These are phyloP conservation scores for Diaporthe ampelina DNA, from an alignment of 2,329 filamentous ascomycete genomes.

Conservation along the genomic window DNA sequence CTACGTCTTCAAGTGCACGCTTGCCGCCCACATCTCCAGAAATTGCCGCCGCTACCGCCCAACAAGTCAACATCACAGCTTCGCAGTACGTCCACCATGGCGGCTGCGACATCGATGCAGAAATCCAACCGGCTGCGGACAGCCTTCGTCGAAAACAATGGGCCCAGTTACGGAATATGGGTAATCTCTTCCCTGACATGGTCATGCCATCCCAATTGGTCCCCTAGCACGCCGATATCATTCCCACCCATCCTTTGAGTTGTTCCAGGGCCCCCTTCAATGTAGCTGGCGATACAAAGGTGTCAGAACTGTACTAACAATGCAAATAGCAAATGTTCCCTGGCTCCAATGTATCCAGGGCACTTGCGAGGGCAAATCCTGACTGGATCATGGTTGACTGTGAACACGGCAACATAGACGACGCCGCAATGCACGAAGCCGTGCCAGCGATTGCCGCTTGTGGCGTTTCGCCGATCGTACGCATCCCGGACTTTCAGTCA, in stretches of 20 bases:
- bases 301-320: slow-evolving; percentile 1
- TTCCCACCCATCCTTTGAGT: background rate
- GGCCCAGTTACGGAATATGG: slow-evolving; percentile 70
- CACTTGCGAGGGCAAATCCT: slow-evolving; percentile 72
- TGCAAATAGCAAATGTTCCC: slow-evolving; percentile 68
- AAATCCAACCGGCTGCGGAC: slow-evolving; percentile 63
- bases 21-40: background rate
- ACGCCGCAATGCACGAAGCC: slow-evolving; percentile 70
- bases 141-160: slow-evolving; percentile 61
- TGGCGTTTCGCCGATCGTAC: slow-evolving; percentile 68
- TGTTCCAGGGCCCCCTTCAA: background rate
- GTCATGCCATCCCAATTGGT: too few species aligned
- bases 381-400: slow-evolving; percentile 77
- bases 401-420: slow-evolving; percentile 70
- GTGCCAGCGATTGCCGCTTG: slow-evolving; percentile 69
- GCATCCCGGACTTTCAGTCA: slow-evolving; percentile 69
- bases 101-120: slow-evolving; percentile 54
- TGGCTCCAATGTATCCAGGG: slow-evolving; percentile 70
- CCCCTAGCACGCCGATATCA: background rate
- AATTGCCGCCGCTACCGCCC: background rate
- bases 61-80: background rate
- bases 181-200: background rate
- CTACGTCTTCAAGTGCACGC: background rate
- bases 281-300: background rate
- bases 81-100: slow-evolving; percentile 33